A percentile compares a stretch with the other conserved stretches of the same genome.
phyloP scores from a whole-genome alignment of 805 yeast species.

The Cyberlindnera maclurae region DNA sequence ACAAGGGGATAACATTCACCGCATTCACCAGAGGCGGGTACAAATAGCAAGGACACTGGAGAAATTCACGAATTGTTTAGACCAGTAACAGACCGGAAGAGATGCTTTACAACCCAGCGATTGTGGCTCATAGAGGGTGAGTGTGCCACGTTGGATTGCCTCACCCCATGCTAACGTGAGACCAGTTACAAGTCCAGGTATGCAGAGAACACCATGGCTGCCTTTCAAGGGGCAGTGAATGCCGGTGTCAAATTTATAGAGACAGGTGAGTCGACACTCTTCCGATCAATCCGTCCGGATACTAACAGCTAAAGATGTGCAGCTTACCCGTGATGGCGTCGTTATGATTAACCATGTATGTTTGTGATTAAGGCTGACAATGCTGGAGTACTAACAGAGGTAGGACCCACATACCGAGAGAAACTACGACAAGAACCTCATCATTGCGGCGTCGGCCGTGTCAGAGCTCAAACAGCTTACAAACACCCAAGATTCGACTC shows the following conservation, averaged over 20 bases:
- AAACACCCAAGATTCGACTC: conserved; percentile 26
- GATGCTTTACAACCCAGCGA: conserved; percentile 4
- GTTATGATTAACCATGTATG: conserved; percentile 42
- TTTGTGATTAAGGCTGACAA: not conserved
- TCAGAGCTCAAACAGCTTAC: conserved; percentile 30
- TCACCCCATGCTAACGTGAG: conserved; percentile 1
- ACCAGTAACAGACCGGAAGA: too few species aligned
- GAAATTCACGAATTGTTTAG: too few species aligned
- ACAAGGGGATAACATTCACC: too few species aligned
- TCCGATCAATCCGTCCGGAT: too few species aligned
- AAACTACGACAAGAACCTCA: conserved; percentile 33
- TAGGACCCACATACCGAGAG: conserved; percentile 41
- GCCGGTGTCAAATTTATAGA: conserved; percentile 40
- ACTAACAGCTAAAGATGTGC: conserved; percentile 33
- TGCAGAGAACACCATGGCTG: conserved; percentile 40
- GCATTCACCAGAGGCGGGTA: too few species aligned
- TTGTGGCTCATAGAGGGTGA: conserved; percentile 15
- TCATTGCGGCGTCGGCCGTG: conserved; percentile 31
- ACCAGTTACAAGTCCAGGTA: conserved; percentile 28
- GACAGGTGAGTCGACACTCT: conserved; percentile 23
- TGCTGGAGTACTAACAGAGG: conserved; percentile 1
- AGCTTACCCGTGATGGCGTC: conserved; percentile 44
- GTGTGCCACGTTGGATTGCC: too few species aligned
- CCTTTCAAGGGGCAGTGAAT: conserved; percentile 40
- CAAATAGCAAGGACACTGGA: too few species aligned